Evolutionary conservation across 257 asterid genomes (phyloP).

Genomic region (Primulina eburnea): DNA sequence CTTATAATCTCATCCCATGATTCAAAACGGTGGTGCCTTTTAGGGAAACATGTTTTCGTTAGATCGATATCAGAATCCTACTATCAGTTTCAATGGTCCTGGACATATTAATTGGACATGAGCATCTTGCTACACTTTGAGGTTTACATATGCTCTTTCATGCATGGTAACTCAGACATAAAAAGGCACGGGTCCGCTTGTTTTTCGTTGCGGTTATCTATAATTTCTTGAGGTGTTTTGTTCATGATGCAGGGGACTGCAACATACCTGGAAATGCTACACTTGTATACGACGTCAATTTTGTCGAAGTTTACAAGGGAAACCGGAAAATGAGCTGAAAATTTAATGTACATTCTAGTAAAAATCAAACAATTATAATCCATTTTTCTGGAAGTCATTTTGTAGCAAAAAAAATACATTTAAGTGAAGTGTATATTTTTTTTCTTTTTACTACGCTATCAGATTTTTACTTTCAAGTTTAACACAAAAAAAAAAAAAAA

Average conservation of each 20-base stretch:
- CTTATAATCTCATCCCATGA: too few relatives aligned
- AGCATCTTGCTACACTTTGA: not conserved
- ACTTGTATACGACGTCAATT: slow-evolving; percentile 63
- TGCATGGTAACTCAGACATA: not conserved
- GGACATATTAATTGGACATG: not conserved
- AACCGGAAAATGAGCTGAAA: slow-evolving; percentile 45
- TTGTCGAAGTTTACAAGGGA: slow-evolving; percentile 66
- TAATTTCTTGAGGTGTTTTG: not conserved
- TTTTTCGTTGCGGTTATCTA: slow-evolving; percentile 5
- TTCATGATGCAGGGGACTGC: slow-evolving; percentile 64
- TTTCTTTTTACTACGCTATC: too few relatives aligned
- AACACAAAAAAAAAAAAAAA: too few relatives aligned
- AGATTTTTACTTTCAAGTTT: too few relatives aligned
- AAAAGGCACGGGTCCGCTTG: not conserved
- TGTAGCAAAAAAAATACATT: too few relatives aligned
- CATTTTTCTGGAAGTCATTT: too few relatives aligned
- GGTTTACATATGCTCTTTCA: not conserved
- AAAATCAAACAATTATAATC: too few relatives aligned
- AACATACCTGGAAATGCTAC: slow-evolving; percentile 89
- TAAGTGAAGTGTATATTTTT: too few relatives aligned
- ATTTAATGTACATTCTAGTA: not conserved
- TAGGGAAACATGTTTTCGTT: not conserved
- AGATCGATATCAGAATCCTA: not conserved
- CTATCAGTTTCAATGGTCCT: too few relatives aligned
- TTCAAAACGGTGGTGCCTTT: too few relatives aligned